Conservation (phyloP, 2,329 filamentous ascomycete species). For the Macrophomina phaseolina region DNA sequence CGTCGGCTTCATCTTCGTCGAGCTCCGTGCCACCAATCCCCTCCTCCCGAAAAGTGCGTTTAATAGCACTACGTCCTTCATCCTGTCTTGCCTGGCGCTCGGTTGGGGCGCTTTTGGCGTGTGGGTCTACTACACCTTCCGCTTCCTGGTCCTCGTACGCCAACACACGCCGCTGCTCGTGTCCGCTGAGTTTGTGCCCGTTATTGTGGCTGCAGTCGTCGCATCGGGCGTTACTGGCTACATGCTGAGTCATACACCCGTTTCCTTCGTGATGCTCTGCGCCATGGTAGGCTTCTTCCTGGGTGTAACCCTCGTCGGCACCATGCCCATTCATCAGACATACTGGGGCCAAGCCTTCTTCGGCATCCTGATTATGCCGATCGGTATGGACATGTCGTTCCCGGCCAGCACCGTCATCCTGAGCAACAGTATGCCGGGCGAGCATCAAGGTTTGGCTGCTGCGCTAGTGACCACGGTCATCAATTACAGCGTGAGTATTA, state of each 20-base stretch:
- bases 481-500: slow-evolving; percentile 23
- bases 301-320: slow-evolving; percentile 39
- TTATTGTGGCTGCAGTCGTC: slow-evolving; percentile 42
- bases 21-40: slow-evolving; percentile 36
- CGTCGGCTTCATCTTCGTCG: slow-evolving; percentile 36
- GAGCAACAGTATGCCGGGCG: slow-evolving; percentile 24
- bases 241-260: slow-evolving; percentile 45
- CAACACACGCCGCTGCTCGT: slow-evolving; percentile 39
- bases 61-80: slow-evolving; percentile 37
- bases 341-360: slow-evolving; percentile 47
- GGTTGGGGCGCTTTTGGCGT: slow-evolving; percentile 41
- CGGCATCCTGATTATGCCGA: slow-evolving; percentile 43
- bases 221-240: slow-evolving; percentile 45
- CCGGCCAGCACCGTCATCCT: slow-evolving; percentile 27
- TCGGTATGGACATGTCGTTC: slow-evolving; percentile 41
- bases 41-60: slow-evolving; percentile 38
- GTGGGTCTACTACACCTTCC: slow-evolving; percentile 47
- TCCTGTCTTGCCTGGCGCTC: slow-evolving; percentile 37
- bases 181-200: slow-evolving; percentile 42
- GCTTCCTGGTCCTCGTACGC: slow-evolving; percentile 43
- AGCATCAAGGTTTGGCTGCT: slow-evolving; percentile 23
- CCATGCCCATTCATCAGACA: slow-evolving; percentile 40
- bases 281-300: slow-evolving; percentile 44
- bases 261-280: slow-evolving; percentile 46
- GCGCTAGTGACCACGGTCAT: slow-evolving; percentile 26